A percentile compares a stretch with the other conserved stretches of the same genome.
These are phyloP conservation scores for Aureobasidium pullulans DNA, from an alignment of 2,329 filamentous ascomycete species.

Conservation along the genomic window DNA sequence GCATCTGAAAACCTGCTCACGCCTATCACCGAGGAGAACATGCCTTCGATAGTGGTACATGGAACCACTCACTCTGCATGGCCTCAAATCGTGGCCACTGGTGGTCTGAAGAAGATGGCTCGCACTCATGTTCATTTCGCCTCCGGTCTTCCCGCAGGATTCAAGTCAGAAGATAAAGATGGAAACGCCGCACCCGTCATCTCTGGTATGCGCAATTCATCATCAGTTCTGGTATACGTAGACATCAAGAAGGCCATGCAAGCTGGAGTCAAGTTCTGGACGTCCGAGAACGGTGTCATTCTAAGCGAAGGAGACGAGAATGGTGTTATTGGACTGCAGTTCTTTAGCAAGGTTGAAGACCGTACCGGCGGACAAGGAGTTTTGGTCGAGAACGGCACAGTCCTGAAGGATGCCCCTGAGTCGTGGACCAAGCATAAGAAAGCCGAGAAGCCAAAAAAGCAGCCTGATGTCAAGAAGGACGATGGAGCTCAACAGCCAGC, in stretches of 20 bases:
- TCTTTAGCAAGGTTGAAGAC: conserved; percentile 65
- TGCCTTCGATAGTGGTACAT: conserved; percentile 57
- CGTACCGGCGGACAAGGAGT: conserved; percentile 53
- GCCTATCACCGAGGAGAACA: conserved; percentile 51
- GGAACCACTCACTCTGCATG: conserved; percentile 83
- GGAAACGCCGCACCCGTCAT: conserved; percentile 52
- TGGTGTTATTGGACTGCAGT: conserved; percentile 57
- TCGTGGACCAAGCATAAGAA: conserved; percentile 36
- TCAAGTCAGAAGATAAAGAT: conserved; percentile 24
- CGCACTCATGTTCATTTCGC: conserved; percentile 89
- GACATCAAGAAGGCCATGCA: conserved; percentile 70
- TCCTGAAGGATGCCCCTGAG: conserved; percentile 59
- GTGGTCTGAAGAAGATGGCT: conserved; percentile 73
- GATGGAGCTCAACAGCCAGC: not conserved
- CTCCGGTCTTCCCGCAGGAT: conserved; percentile 55
- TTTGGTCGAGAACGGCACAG: conserved; percentile 63
- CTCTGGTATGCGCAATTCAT: conserved; percentile 41
- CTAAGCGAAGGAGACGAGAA: conserved; percentile 43
- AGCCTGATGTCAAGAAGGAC: not conserved
- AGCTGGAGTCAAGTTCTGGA: conserved; percentile 60
- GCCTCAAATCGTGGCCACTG: conserved; percentile 63
- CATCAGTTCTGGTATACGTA: conserved; percentile 65
- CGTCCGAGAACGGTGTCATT: conserved; percentile 43
- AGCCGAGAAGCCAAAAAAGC: conserved; percentile 25
- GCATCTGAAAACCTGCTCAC: conserved; percentile 64